phyloP scores from a whole-genome alignment of 495 filamentous ascomycete genomes.

The Penicillium pulvis region DNA sequence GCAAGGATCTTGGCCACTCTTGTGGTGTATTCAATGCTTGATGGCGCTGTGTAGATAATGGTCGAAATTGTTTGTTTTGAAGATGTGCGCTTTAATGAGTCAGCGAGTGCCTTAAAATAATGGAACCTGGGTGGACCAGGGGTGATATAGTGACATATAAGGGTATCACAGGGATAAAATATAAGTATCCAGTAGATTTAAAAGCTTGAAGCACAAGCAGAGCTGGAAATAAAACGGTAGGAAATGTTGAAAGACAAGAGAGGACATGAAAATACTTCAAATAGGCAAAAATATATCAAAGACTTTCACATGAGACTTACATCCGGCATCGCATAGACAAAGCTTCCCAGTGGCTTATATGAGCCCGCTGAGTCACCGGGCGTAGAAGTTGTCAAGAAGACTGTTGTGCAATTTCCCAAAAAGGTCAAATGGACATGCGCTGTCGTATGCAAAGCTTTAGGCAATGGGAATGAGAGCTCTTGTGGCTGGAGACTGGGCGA shows the following conservation, averaged over 20 bases:
- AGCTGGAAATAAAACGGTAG: not conserved
- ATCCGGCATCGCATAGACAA: constrained; percentile 91
- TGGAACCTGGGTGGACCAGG: not conserved
- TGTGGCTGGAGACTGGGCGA: constrained; percentile 46
- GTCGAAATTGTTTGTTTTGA: constrained; percentile 63
- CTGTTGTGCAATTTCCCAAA: constrained; percentile 62
- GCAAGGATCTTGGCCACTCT: constrained; percentile 82
- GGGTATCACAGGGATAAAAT: no score
- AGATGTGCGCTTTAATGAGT: constrained; percentile 35
- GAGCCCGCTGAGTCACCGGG: constrained; percentile 54
- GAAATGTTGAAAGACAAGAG: not conserved
- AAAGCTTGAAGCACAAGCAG: not conserved
- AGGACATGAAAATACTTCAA: not conserved
- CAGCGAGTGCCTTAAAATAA: not conserved
- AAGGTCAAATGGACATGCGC: constrained; percentile 78
- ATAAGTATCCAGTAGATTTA: not conserved
- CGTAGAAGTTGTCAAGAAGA: constrained; percentile 76
- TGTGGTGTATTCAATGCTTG: constrained; percentile 81
- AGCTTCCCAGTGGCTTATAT: constrained; percentile 59
- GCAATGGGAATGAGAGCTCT: constrained; percentile 77
- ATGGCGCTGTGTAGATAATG: constrained; percentile 70
- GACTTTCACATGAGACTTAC: constrained; percentile 50
- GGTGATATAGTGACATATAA: not conserved
- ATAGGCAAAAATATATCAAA: not conserved
- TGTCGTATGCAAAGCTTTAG: constrained; percentile 71